Conservation (phyloP, 106 monocot genomes). For the Amphibolis antarctica region DNA sequence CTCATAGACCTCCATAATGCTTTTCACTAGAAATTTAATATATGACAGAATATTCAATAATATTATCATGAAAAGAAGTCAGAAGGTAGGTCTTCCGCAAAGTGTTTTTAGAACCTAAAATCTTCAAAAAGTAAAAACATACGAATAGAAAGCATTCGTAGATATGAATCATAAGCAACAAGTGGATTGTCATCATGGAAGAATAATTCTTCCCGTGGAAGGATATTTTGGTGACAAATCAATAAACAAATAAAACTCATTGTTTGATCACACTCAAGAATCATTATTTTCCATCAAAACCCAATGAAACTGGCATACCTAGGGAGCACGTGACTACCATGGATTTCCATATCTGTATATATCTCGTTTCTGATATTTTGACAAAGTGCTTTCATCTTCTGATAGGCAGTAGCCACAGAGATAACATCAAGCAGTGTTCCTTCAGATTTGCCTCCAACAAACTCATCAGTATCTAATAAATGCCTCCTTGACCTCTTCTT, state of each 20-base stretch:
- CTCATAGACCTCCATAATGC: no score
- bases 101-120: no score
- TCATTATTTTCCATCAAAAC: background rate
- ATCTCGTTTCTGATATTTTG: conserved; percentile 81
- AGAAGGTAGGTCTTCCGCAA: no score
- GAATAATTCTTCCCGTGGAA: no score
- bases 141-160: no score
- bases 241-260: background rate
- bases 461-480: conserved; percentile 85
- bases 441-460: conserved; percentile 43
- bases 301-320: conserved; percentile 33
- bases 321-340: conserved; percentile 76
- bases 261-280: background rate
- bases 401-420: conserved; percentile 55
- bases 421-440: conserved; percentile 38
- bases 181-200: no score
- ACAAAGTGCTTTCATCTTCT: conserved; percentile 77
- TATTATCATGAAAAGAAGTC: no score
- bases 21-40: no score
- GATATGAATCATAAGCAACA: no score
- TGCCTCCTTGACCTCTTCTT: conserved; percentile 82
- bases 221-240: no score
- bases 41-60: no score
- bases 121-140: no score
- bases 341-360: conserved; percentile 90